These are phyloP conservation scores for Kodamaea jinghongensis DNA, from an alignment of 805 yeast genomes.

Conservation along the genomic window DNA sequence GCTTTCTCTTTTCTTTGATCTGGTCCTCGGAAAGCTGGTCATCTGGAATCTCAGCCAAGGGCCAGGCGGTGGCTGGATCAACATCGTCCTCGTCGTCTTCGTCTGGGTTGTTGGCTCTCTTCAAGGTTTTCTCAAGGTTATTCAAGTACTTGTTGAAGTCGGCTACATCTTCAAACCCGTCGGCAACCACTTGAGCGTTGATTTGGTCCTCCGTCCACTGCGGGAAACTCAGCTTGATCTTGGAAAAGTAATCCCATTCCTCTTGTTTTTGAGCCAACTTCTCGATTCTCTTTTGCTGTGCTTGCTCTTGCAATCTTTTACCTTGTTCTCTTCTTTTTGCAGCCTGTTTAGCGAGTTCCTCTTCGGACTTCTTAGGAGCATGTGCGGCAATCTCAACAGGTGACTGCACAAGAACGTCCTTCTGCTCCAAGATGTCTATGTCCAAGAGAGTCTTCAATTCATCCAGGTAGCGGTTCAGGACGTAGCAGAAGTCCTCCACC, in stretches of 20 bases:
- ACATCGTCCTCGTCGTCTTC: constrained; percentile 39
- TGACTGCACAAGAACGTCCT: constrained; percentile 80
- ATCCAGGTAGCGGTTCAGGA: constrained; percentile 61
- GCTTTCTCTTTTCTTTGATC: constrained; percentile 82
- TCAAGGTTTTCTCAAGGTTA: constrained; percentile 66
- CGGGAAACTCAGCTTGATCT: constrained; percentile 51
- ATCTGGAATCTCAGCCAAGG: constrained; percentile 81
- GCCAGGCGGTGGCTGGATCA: constrained; percentile 58
- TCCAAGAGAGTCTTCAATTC: constrained; percentile 60
- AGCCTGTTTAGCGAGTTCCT: constrained; percentile 73
- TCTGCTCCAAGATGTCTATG: constrained; percentile 58
- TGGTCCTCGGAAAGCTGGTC: constrained; percentile 76
- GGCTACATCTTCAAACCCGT: constrained; percentile 73
- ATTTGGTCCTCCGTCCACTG: constrained; percentile 51
- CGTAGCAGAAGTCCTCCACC: constrained; percentile 75
- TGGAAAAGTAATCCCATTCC: constrained; percentile 69
- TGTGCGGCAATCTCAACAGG: constrained; percentile 64
- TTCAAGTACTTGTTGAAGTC: constrained; percentile 67
- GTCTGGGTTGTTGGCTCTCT: constrained; percentile 61
- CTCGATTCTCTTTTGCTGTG: constrained; percentile 78
- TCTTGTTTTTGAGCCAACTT: constrained; percentile 76
- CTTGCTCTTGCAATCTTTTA: constrained; percentile 86
- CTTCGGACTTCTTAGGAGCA: constrained; percentile 70
- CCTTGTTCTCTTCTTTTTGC: constrained; percentile 85
- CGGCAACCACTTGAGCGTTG: constrained; percentile 55